Evolutionary conservation across 768 basidiomycete genomes (phyloP).

Genomic region (Lentinula lateritia): DNA sequence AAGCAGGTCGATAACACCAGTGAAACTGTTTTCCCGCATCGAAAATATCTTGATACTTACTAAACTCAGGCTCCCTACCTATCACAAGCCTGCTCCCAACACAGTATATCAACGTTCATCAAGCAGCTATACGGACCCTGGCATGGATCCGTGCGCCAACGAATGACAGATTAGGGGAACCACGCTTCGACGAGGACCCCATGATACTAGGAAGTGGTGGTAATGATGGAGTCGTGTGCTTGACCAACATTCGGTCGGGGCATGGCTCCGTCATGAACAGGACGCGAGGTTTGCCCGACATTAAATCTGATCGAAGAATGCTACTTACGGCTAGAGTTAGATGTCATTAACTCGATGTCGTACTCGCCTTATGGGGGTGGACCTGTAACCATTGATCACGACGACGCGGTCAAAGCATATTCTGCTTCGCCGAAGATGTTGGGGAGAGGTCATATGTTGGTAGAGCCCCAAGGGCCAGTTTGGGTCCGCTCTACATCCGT

Average conservation of each 20-base stretch:
- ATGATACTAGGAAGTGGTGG: slow-evolving; percentile 73
- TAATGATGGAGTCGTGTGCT: slow-evolving; percentile 71
- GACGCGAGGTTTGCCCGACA: slow-evolving; percentile 52
- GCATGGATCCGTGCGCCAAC: slow-evolving; percentile 72
- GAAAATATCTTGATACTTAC: neutral
- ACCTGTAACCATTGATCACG: slow-evolving; percentile 75
- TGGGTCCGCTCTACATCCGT: slow-evolving; percentile 53
- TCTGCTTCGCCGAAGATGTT: slow-evolving; percentile 69
- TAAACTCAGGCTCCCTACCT: neutral
- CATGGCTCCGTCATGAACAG: slow-evolving; percentile 67
- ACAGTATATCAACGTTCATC: slow-evolving; percentile 69
- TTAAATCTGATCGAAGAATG: neutral
- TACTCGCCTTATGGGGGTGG: slow-evolving; percentile 68
- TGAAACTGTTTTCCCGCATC: slow-evolving; percentile 13
- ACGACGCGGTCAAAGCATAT: slow-evolving; percentile 73
- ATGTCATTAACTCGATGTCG: slow-evolving; percentile 62
- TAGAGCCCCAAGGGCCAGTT: slow-evolving; percentile 74
- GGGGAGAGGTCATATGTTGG: slow-evolving; percentile 63
- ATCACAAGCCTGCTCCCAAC: slow-evolving; percentile 51
- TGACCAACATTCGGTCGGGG: slow-evolving; percentile 74
- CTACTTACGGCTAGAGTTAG: slow-evolving; percentile 27
- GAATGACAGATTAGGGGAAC: slow-evolving; percentile 37
- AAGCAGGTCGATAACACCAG: slow-evolving; percentile 24
- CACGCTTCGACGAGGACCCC: slow-evolving; percentile 50
- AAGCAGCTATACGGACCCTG: slow-evolving; percentile 73